These are phyloP conservation scores for Lithocarpus polystachyus DNA, from an alignment of 306 rosid species.

Conservation along the genomic window DNA sequence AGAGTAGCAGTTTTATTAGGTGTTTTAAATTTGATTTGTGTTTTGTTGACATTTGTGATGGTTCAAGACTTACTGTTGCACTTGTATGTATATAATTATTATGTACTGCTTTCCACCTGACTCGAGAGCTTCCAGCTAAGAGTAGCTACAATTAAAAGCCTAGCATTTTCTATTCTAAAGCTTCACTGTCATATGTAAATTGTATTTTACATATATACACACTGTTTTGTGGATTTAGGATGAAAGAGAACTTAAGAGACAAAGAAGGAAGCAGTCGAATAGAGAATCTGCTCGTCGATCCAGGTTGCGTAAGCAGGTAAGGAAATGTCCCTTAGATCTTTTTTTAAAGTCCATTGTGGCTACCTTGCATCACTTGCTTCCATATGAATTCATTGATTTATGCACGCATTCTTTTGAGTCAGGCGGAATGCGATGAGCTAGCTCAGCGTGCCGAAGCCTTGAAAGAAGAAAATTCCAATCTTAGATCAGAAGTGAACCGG, in stretches of 20 bases:
- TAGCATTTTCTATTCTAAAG: not conserved
- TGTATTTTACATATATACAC: not conserved
- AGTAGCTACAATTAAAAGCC: too few relatives aligned
- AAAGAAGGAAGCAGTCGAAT: slow-evolving; percentile 93
- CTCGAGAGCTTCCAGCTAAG: too few relatives aligned
- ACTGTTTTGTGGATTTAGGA: slow-evolving; percentile 53
- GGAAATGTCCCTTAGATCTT: not conserved
- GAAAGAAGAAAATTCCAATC: slow-evolving; percentile 81
- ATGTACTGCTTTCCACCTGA: too few relatives aligned
- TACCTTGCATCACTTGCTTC: slow-evolving; percentile 19
- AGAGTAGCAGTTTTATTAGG: not conserved
- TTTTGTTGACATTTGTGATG: not conserved
- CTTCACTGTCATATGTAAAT: not conserved
- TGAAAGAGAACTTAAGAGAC: slow-evolving; percentile 93
- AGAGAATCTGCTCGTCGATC: slow-evolving; percentile 99
- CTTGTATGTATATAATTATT: too few relatives aligned
- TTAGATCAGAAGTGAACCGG: slow-evolving; percentile 74
- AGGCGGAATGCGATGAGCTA: slow-evolving; percentile 98
- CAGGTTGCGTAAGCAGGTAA: slow-evolving; percentile 96
- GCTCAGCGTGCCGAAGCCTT: slow-evolving; percentile 86
- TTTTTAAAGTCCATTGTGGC: not conserved
- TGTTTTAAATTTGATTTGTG: not conserved
- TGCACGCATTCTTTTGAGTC: slow-evolving; percentile 19
- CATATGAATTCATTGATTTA: slow-evolving; percentile 2
- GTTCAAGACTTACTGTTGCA: not conserved